Evolutionary conservation across 192 early-diverging fungal genomes (phyloP), one percentile per base, ranked within the genome.

Genomic region (Pilaira anomala): DNA sequence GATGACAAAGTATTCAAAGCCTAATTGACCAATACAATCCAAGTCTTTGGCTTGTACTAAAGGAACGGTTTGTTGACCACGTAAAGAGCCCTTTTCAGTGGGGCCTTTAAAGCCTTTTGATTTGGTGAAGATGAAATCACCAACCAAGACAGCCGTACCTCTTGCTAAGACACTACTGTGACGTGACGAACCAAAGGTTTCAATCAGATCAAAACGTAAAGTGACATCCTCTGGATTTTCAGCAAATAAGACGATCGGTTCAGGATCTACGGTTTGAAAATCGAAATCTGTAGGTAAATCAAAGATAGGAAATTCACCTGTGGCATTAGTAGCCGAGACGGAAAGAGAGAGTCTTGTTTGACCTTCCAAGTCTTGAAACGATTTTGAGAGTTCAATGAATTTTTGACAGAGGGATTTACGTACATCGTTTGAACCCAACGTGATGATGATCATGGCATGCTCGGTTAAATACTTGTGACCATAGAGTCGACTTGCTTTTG

Each of bases 401-500:
- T 69, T 64, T 3, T 73, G 55, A 16, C 59, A 67, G 1, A 62
- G 62, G 0, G 48, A 67, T 28, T 72, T 77, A n/a, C 84, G 77
- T 6, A 73, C 41, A 60, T 87, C 87, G 40, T 77, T 80, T 2
- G 83, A 84, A 7, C 87, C 87, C 14, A 89, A 60, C 4, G 83
- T 86, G n/a, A 89, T 66, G 39, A 83, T 68, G 46, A 89, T 80
- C 75, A 89, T 71, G 26, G 73, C 80, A 65, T 86, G 76, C 44
- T 78, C 67, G 39, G 83, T 74, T 6, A 89, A 65, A 55, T 83
- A 86, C 41, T 76, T 85, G 60, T 86, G 84, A 16, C 85, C 85
- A 68, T 85, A 85, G 2, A 77, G 66, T 0, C 84, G 72, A 25
- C 82, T 80, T 14, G 80, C 80, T 36, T 60, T 54, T 26, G 60